Evolutionary conservation across 495 filamentous ascomycete species (phyloP).

Genomic region (Parathielavia appendiculata): DNA sequence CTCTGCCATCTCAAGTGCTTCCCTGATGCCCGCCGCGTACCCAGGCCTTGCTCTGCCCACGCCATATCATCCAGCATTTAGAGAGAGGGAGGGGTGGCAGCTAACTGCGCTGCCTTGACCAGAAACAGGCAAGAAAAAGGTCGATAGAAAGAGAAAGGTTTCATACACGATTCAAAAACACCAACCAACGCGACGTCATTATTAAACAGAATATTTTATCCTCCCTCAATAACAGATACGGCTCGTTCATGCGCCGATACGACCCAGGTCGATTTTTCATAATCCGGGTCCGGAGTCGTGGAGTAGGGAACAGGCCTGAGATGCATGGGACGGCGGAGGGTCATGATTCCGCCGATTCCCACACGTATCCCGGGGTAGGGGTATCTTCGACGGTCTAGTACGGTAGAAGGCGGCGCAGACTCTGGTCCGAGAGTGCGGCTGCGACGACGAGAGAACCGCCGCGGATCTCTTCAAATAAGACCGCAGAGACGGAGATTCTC

Average conservation of each 20-base stretch:
- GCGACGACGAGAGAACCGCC: neutral
- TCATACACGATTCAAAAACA: slow-evolving; percentile 30
- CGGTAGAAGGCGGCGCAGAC: neutral
- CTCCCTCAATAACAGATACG: slow-evolving; percentile 13
- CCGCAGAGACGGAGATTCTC: slow-evolving; percentile 97
- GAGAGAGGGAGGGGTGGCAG: neutral
- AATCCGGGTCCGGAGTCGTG: slow-evolving; percentile 4
- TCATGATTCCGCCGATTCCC: slow-evolving; percentile 15
- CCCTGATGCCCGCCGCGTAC: slow-evolving; percentile 5
- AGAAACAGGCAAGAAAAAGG: slow-evolving; percentile 16
- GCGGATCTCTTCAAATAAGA: slow-evolving; percentile 69
- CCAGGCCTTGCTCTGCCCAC: neutral
- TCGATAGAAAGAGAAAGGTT: slow-evolving; percentile 19
- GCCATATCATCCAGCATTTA: slow-evolving; percentile 9
- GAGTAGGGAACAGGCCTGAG: slow-evolving; percentile 8
- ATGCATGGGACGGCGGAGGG: slow-evolving; percentile 1
- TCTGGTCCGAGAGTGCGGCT: neutral
- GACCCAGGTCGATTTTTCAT: neutral
- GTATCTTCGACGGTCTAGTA: slow-evolving; percentile 17
- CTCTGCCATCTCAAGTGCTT: neutral
- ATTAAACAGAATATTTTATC: slow-evolving; percentile 41
- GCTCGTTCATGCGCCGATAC: slow-evolving; percentile 4
- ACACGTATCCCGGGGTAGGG: slow-evolving; percentile 7
- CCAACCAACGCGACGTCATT: slow-evolving; percentile 28
- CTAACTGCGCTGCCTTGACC: slow-evolving; percentile 4